These are phyloP conservation scores for Aureobasidium melanogenum DNA, from an alignment of 2,329 filamentous ascomycete species.

Conservation along the genomic window DNA sequence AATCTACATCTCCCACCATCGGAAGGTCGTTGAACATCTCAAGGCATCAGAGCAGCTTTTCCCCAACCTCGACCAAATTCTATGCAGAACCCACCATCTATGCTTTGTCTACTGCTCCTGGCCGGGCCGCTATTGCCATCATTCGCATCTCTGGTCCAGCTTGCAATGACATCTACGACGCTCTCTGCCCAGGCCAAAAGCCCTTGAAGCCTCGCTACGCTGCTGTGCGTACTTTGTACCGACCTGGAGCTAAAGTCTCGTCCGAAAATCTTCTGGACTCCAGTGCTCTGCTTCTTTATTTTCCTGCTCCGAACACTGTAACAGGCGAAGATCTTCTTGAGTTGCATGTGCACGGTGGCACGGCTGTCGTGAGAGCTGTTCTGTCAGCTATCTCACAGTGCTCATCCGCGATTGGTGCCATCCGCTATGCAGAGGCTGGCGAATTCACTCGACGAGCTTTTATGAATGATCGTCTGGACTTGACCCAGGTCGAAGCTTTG, in stretches of 20 bases:
- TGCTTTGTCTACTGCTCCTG: constrained; percentile 78
- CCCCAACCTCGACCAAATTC: neutral
- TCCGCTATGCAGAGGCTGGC: constrained; percentile 87
- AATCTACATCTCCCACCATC: neutral
- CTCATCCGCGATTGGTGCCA: constrained; percentile 22
- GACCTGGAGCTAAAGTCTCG: constrained; percentile 37
- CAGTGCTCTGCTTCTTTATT: constrained; percentile 71
- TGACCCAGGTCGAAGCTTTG: constrained; percentile 68
- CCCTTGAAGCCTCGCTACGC: constrained; percentile 56
- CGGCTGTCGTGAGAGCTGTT: constrained; percentile 80
- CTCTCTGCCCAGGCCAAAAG: constrained; percentile 47
- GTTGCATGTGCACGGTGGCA: constrained; percentile 86
- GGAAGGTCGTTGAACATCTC: neutral
- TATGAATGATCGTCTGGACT: constrained; percentile 71
- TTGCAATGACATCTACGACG: constrained; percentile 58
- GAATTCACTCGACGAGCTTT: constrained; percentile 95
- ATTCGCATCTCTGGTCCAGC: constrained; percentile 77
- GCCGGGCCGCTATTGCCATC: constrained; percentile 82
- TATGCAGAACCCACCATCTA: constrained; percentile 60
- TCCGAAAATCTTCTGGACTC: constrained; percentile 57
- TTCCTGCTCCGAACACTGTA: constrained; percentile 70
- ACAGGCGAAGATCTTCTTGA: constrained; percentile 92
- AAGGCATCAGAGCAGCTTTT: neutral
- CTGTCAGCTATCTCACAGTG: constrained; percentile 63
- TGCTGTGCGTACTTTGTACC: constrained; percentile 63